phyloP scores from a whole-genome alignment of 441 rosid genomes.

The Erodium chrysanthum region DNA sequence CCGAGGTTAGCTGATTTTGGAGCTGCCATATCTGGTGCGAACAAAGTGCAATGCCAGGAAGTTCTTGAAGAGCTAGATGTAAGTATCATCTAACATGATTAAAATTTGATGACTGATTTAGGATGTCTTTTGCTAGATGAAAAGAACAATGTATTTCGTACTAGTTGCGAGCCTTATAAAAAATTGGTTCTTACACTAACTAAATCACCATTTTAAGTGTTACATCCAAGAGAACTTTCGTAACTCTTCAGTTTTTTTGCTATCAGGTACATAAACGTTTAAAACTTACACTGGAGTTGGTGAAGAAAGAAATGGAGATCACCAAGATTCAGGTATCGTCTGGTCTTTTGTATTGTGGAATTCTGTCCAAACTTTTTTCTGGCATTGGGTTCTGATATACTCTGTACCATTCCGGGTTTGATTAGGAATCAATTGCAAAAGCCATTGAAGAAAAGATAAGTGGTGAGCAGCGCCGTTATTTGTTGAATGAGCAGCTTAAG shows the following conservation, averaged over 20 bases:
- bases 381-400: slow-evolving; percentile 16
- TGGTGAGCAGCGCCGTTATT: slow-evolving; percentile 95
- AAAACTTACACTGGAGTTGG: slow-evolving; percentile 54
- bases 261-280: slow-evolving; percentile 72
- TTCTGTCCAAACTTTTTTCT: slow-evolving; percentile 12
- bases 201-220: too few species aligned
- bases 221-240: too few species aligned
- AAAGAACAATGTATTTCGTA: too few species aligned
- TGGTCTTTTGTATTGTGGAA: slow-evolving; percentile 7
- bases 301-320: slow-evolving; percentile 84
- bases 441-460: slow-evolving; percentile 98
- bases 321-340: slow-evolving; percentile 75
- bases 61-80: slow-evolving; percentile 99
- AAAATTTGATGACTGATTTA: slow-evolving; percentile 8
- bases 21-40: slow-evolving; percentile 95
- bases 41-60: slow-evolving; percentile 71
- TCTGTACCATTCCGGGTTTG: slow-evolving; percentile 18
- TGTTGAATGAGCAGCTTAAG: slow-evolving; percentile 92
- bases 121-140: background rate
- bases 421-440: slow-evolving; percentile 87
- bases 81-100: slow-evolving; percentile 24
- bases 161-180: too few species aligned
- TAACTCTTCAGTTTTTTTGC: background rate
- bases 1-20: slow-evolving; percentile 94
- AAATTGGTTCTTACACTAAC: too few species aligned